Evolutionary conservation across 2,329 filamentous ascomycete species (phyloP), one percentile per base, ranked within the genome.

Genomic region (Amauroascus niger): DNA sequence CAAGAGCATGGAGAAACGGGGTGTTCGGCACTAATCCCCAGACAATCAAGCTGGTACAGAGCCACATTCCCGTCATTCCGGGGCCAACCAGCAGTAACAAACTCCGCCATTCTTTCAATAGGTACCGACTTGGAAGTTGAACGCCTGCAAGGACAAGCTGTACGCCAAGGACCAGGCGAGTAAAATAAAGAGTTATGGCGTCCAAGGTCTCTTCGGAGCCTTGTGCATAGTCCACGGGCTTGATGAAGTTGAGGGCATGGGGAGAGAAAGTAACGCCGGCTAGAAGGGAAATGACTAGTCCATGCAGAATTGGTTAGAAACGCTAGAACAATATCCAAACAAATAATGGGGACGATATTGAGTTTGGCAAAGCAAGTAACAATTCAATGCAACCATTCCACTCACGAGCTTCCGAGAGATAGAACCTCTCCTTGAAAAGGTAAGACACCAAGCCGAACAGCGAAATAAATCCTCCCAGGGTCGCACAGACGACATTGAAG

Each of bases 371-470:
- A n/a, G 16, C 32, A 39, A 22, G 26, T 14, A 33, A 28, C n/a
- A 28, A 45, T n/a, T 30, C 18, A 18, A 33, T 24, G 28, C 18
- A 30, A 28, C 13, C 2, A n/a, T 45, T 45, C 14, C 7, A 80
- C 86, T 67, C 74, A 91, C 88, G 74, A 51, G 90, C 87, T 78
- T 96, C 90, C 1, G 88, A 95, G 0, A 96, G 78, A 67, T 95
- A 95, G 65, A 87, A 91, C 55, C 82, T 85, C 71, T 95, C 90
- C 66, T 96, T 95, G 65, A 87, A 78, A 16, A 95, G 78, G 65
- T 89, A 95, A 0, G 88, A 95, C 0, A 96, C 88, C 41, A 96
- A 73, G 2, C 88, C 89, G 64, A 95, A 96, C n/a, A 94, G 61
- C 0, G 87, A 88, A 57, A 96, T 83, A 72, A 94, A 96, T 1